These are phyloP conservation scores for Themeda triandra DNA, from an alignment of 176 grass and related monocot species.

Conservation along the genomic window DNA sequence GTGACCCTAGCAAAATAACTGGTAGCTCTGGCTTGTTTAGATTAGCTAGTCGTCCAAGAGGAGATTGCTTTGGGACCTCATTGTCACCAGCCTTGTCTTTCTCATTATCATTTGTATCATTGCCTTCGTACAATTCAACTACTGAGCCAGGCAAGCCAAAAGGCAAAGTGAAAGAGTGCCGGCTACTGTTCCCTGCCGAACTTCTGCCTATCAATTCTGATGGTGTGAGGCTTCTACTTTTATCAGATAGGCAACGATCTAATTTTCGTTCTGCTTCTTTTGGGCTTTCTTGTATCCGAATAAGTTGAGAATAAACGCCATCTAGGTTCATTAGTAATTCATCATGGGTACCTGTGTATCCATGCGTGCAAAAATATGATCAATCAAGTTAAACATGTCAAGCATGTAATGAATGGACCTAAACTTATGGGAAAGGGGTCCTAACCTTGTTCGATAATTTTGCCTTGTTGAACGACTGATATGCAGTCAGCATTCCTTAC, in stretches of 20 bases:
- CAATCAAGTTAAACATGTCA: background rate
- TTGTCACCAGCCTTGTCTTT: background rate
- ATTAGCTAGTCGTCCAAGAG: constrained; percentile 27
- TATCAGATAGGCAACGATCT: background rate
- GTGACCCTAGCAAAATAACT: constrained; percentile 36
- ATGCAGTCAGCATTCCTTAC: background rate
- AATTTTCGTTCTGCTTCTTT: constrained; percentile 21
- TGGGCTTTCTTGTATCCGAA: constrained; percentile 35
- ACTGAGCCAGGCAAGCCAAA: background rate
- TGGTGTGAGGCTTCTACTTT: constrained; percentile 8
- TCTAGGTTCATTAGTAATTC: constrained; percentile 43
- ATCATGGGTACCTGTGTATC: constrained; percentile 42
- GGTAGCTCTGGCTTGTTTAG: constrained; percentile 60
- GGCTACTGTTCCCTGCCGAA: constrained; percentile 28
- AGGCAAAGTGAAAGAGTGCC: constrained; percentile 4
- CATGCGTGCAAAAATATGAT: background rate
- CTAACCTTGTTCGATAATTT: background rate
- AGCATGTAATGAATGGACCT: background rate
- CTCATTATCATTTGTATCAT: background rate
- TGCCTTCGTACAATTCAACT: background rate
- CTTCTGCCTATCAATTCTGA: constrained; percentile 2
- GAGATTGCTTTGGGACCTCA: constrained; percentile 18
- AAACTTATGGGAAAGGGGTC: background rate
- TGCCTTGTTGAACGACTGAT: background rate
- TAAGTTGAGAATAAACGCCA: constrained; percentile 44